Base-by-base conservation (phyloP, 805 yeast genomes). In the Lipomyces kockii region DNA sequence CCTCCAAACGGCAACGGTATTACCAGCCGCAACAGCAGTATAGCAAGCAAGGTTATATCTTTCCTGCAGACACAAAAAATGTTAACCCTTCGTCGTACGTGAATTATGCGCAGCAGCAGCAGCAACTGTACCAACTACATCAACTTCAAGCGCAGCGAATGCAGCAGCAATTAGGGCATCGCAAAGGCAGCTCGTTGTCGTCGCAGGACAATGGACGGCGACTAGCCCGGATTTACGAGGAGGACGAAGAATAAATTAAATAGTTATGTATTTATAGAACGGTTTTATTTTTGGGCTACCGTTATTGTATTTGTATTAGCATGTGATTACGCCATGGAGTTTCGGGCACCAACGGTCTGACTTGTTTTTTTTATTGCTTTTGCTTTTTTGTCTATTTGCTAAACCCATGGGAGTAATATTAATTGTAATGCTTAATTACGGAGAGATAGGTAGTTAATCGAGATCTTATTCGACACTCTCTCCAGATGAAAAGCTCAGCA, bases 201-300 rank as follows among this genome's bases (percentile, higher is more conserved):
- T 66, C 70, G 22, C 37, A 60, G 55, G 62, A 49, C 8, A 58
- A 37, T 37, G 64, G 60, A 7, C 59, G 65, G 27, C 29, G 53
- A 9, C 46, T 66, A 20, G 70, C 62, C 17, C 49, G 37, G 12
- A 66, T 66, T 35, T 51, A 60, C 59, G 70, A 66, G 54, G 70
- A 66, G 22, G 65, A 66, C 8, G 65, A 66, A 61, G 49, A 37
- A 34, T 51, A 51, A 20, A 52, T 49, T 49, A 27, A 27, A 52
- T 20, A 5, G 0, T 14, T 22, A 27, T 11, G 9, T 14, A 37
- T 52, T 22, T 20, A 9, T 14, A 6, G 2, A n/a, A n/a, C n/a
- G n/a, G n/a, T n/a, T n/a, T n/a, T 4, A 43, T 3, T 43, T 52
- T 12, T 14, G 3, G 53, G 11, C 6, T 49, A n/a, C 1, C 11